Base-by-base conservation (phyloP, 257 asterid genomes). In the Solanum rostratum region DNA sequence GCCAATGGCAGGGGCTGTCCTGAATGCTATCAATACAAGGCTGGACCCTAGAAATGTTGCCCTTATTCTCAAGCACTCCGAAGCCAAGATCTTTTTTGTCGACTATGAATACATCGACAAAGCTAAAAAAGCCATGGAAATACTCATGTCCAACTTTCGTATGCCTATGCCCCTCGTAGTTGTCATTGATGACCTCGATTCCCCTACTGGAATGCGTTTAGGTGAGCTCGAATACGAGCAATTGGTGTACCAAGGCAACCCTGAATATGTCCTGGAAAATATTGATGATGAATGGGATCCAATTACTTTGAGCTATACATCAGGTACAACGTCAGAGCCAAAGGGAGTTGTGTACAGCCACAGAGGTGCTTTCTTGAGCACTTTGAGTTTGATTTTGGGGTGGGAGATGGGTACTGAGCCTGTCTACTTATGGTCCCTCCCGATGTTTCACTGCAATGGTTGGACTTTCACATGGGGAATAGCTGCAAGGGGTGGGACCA, bases 381-480 rank as follows among this genome's bases (percentile, higher is more conserved):
- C 98, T 3, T 85, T 94, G 27, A 93, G 97, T 86, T 46, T 93
- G 57, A 86, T 94, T 7, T 68, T 92, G 33, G 95, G 95, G 0
- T 95, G 99, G 99, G 95, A 89, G 79, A 93, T 95, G 97, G 90
- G 92, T 16, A 90, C 86, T 1, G 95, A 88, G 70, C 93, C 99
- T 13, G 97, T 95, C 2, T 95, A 95, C 53, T 41, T 95, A 9
- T 95, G 99, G 98, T 89, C 99, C 4, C 98, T 94, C 1, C 99
- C 99, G 0, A 95, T 95, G 98, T 94, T 95, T 89, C 98, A 95
- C 79, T 94, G 98, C 91, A 95, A 94, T 53, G 99, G 99, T 0
- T 95, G 97, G 99, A 95, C 99, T 19, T 94, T 95, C 90, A 90
- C 99, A 0, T 95, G 99, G 99, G 99, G 97, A 0, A 85, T 93